Percentiles rank a stretch among this genome's conserved stretches.
phyloP scores from a whole-genome alignment of 305 asterid genomes.

The Rubia peregrina region DNA sequence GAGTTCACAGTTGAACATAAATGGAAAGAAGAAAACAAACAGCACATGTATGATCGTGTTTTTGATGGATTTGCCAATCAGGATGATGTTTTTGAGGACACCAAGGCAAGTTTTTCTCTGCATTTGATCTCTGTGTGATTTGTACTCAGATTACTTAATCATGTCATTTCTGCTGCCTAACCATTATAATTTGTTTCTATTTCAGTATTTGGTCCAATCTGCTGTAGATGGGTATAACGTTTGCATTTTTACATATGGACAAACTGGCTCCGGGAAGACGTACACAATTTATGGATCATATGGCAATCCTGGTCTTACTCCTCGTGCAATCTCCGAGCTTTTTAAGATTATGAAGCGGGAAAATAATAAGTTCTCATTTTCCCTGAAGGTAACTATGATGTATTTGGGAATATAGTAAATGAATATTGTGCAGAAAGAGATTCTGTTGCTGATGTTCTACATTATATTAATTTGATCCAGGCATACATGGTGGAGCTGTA shows the following conservation, averaged over 20 bases:
- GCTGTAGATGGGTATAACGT: slow-evolving; percentile 94
- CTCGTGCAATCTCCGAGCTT: slow-evolving; percentile 77
- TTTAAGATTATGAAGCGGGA: slow-evolving; percentile 74
- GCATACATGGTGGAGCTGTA: slow-evolving; percentile 93
- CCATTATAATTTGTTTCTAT: slow-evolving; percentile 6
- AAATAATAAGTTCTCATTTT: slow-evolving; percentile 55
- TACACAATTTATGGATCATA: slow-evolving; percentile 89
- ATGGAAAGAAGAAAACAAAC: slow-evolving; percentile 88
- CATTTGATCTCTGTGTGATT: slow-evolving; percentile 1
- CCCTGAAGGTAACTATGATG: slow-evolving; percentile 54
- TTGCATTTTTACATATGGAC: slow-evolving; percentile 95
- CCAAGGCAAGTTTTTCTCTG: slow-evolving; percentile 54
- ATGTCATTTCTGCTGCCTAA: background rate
- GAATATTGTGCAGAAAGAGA: background rate
- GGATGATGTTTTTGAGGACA: slow-evolving; percentile 86
- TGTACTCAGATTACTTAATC: slow-evolving; percentile 8
- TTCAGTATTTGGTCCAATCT: slow-evolving; percentile 91
- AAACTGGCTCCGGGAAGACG: slow-evolving; percentile 97
- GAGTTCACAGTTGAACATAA: slow-evolving; percentile 88
- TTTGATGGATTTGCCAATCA: slow-evolving; percentile 78
- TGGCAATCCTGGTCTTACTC: slow-evolving; percentile 79
- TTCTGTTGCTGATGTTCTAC: background rate
- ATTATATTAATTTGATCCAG: slow-evolving; percentile 33
- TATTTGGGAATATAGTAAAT: background rate
- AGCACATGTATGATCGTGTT: slow-evolving; percentile 84